Base-by-base conservation (phyloP, 371 early-diverging fungal species). In the Gilbertella persicaria region DNA sequence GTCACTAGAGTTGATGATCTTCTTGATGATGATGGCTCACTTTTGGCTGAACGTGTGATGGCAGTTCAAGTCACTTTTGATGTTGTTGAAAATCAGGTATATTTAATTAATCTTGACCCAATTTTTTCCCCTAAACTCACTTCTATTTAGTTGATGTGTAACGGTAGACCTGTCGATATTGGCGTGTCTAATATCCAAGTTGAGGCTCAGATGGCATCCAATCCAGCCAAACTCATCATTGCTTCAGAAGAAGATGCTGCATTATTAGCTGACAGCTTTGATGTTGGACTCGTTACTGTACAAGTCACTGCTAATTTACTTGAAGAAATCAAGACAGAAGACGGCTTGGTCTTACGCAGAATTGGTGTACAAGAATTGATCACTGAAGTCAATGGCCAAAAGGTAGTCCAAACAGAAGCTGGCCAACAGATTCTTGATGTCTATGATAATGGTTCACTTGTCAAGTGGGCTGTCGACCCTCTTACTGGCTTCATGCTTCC, bases 1-100 rank as follows among this genome's bases (percentile, higher is more conserved):
- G 85, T 85, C 17, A 75, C 79, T 48, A 82, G 91, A 28, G 76
- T 84, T 1, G 91, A 90, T 61, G 85, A 86, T 50, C 76, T 90
- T 20, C 56, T 90, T 13, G 84, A 84, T 38, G 79, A 85, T 60
- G 79, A 83, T 55, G 82, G 83, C 42, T 67, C 77, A 45, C 64
- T 85, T 47, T 55, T 86, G 35, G 89, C 87, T 37, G 87, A 85
- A 66, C 76, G 82, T 38, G 48, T 87, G 42, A 75, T 82, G 75
- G 75, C 85, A 37, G 84, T 89, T 25, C 74, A 77, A 42, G 78
- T 89, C 30, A 73, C 80, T 47, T 89, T 89, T 74, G 88, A 87
- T 59, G 80, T 89, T 20, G 58, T 77, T 42, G 73, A 83, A 28
- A 75, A 82, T 36, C 67, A 79, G 71, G 81, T 80, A 54, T n/a